Evolutionary conservation across 345 rosid species (phyloP), one percentile per base, ranked within the genome.

Genomic region (Rhodamnia rubescens): DNA sequence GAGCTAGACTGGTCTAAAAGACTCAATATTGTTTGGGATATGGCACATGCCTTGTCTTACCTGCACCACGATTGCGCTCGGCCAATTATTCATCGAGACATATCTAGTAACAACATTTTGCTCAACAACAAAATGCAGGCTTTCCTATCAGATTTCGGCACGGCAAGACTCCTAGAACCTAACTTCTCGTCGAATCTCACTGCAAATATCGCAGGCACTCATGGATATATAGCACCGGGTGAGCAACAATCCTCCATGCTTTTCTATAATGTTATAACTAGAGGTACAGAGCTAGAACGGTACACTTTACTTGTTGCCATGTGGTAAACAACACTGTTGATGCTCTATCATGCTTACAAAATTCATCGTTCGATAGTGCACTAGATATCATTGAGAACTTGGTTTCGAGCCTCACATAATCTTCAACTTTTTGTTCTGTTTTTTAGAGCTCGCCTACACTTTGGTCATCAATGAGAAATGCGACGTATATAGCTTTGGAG

Each of bases 401-500:
- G 11, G 44, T 7, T 15, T 64, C 2, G 0, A 64, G 42, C 75
- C 75, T 64, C 75, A 64, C 54, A 15, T 83, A 11, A 4, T 26
- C 22, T 20, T 52, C 1, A 4, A 64, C 22, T 16, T 32, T 29
- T 15, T 64, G 42, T 64, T 64, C 75, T 64, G 16, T 16, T 64
- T 36, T 64, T 64, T 54, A 89, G 88, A 89, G 83, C 74, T 89
- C 11, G 88, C 89, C n/a, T 89, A 86, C 80, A 84, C 85, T n/a
- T 59, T 87, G 89, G 32, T 64, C 32, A 57, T 86, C 11, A 86
- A 78, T 13, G 86, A 89, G 88, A 89, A 89, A 54, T 82, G 86
- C 8, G 91, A 89, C 18, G 86, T 86, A 3, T 89, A 86, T 7
- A 89, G 89, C 57, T 87, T 87, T 44, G 89, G 91, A 36, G 88